Conservation (phyloP, 768 basidiomycete species). For the Russula olivacea region DNA sequence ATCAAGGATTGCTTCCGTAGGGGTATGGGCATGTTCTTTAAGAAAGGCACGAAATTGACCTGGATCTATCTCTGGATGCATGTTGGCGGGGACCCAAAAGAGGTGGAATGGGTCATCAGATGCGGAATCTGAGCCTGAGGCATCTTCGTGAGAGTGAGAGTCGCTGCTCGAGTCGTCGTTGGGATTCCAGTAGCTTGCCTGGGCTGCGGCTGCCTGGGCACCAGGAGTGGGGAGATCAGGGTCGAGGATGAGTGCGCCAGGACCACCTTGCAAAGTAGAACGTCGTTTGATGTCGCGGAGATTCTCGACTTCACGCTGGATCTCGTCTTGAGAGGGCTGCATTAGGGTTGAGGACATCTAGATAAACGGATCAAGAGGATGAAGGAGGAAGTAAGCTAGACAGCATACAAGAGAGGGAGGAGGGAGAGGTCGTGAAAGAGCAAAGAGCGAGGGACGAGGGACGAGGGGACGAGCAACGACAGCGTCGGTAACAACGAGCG, state of each 20-base stretch:
- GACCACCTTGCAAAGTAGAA: slow-evolving; percentile 66
- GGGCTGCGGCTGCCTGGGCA: slow-evolving; percentile 43
- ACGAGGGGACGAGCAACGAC: background rate
- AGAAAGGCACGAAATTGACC: slow-evolving; percentile 93
- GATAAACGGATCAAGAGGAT: background rate
- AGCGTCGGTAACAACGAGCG: slow-evolving; percentile 20
- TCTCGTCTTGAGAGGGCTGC: slow-evolving; percentile 80
- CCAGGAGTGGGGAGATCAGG: slow-evolving; percentile 84
- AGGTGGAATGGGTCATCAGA: slow-evolving; percentile 81
- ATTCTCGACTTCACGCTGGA: slow-evolving; percentile 81
- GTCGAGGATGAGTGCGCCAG: slow-evolving; percentile 79
- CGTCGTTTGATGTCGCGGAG: slow-evolving; percentile 78
- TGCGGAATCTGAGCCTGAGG: slow-evolving; percentile 34
- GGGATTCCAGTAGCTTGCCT: slow-evolving; percentile 31
- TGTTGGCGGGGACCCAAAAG: slow-evolving; percentile 96
- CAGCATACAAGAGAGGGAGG: background rate
- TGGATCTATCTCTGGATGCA: slow-evolving; percentile 97
- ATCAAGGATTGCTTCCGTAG: slow-evolving; percentile 41
- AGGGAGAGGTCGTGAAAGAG: background rate
- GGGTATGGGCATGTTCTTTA: slow-evolving; percentile 75
- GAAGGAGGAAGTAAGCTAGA: background rate
- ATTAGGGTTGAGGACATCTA: slow-evolving; percentile 30
- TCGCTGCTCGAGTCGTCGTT: slow-evolving; percentile 40
- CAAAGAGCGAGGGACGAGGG: background rate
- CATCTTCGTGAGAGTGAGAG: slow-evolving; percentile 40